These are phyloP conservation scores for Zygoascus hellenicus DNA, from an alignment of 1,139 yeast species.

Conservation along the genomic window DNA sequence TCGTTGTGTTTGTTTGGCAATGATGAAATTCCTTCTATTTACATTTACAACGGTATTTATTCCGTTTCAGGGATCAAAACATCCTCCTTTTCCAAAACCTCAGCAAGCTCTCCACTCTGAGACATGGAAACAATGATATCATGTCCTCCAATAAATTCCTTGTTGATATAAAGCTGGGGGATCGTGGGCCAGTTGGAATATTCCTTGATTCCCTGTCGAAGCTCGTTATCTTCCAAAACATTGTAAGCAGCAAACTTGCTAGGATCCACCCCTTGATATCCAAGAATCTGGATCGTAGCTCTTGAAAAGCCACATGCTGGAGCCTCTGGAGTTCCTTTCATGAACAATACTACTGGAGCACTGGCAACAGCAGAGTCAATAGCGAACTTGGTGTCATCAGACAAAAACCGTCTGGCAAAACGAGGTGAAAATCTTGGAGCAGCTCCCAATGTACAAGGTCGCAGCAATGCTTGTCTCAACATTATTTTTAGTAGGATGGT, in stretches of 20 bases:
- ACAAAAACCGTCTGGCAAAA: slow-evolving; percentile 47
- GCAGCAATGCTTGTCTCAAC: background rate
- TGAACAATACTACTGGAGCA: slow-evolving; percentile 88
- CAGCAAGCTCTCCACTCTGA: slow-evolving; percentile 83
- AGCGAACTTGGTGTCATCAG: slow-evolving; percentile 75
- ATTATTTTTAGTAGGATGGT: too few species aligned
- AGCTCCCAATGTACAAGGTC: background rate
- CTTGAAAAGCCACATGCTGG: slow-evolving; percentile 98
- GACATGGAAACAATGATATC: slow-evolving; percentile 93
- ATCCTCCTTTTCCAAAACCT: slow-evolving; percentile 68
- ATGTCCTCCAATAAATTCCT: slow-evolving; percentile 96
- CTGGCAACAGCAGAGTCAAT: slow-evolving; percentile 78
- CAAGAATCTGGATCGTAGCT: slow-evolving; percentile 87
- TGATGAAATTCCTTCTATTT: too few species aligned
- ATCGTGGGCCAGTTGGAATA: slow-evolving; percentile 94
- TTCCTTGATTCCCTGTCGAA: slow-evolving; percentile 90
- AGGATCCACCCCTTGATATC: slow-evolving; percentile 97
- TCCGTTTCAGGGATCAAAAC: slow-evolving; percentile 75
- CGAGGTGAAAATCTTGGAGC: background rate
- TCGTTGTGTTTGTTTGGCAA: too few species aligned
- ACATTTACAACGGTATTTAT: background rate
- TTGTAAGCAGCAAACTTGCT: slow-evolving; percentile 93
- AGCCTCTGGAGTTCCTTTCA: slow-evolving; percentile 77
- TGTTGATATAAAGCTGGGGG: slow-evolving; percentile 51
- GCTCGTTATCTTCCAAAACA: slow-evolving; percentile 88